Evolutionary conservation across 306 rosid genomes (phyloP), one percentile per base, ranked within the genome.

Genomic region (Quercus ilex): DNA sequence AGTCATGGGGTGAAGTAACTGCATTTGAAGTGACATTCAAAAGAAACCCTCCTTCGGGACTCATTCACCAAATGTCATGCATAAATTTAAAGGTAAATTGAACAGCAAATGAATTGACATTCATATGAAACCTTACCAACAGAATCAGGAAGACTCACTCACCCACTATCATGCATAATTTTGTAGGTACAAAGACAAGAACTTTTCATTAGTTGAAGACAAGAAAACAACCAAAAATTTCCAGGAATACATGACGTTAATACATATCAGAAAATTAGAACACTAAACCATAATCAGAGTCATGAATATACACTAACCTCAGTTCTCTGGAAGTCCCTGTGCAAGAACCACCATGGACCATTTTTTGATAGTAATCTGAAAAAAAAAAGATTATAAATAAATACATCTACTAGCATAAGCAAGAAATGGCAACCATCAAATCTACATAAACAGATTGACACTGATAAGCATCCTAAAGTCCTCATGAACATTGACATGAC

Each of bases 301-400:
- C 31, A 75, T 59, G 70, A 78, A 69, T 63, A 70, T 72, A 55
- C 25, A 77, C 89, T 74, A 73, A 92, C 97, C 94, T 88, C 77
- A 20, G 73, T 73, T 78, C 75, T 75, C 60, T 77, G 85, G 19
- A 79, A 81, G 82, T 87, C 84, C 82, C 83, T 85, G 83, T 94
- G 97, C 41, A 91, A 84, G 83, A 94, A 94, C 97, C 97, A 92
- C 97, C 96, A 94, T 14, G 98, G 98, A 81, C 98, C 98, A 46
- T 88, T 88, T 88, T 85, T 92, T 69, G 92, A 89, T 69, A 83
- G 86, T 74, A 89, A 87, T 85, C 98, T 94, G 90, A 87, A 78
- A 78, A 77, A n/a, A 68, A 25, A 75, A 60, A 73, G 65, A 31
- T 26, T 26, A 67, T 68, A 73, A 73, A 53, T 18, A 19, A 31